Evolutionary conservation across 768 basidiomycete species (phyloP).

Genomic region (Agrocybe chaxingu): DNA sequence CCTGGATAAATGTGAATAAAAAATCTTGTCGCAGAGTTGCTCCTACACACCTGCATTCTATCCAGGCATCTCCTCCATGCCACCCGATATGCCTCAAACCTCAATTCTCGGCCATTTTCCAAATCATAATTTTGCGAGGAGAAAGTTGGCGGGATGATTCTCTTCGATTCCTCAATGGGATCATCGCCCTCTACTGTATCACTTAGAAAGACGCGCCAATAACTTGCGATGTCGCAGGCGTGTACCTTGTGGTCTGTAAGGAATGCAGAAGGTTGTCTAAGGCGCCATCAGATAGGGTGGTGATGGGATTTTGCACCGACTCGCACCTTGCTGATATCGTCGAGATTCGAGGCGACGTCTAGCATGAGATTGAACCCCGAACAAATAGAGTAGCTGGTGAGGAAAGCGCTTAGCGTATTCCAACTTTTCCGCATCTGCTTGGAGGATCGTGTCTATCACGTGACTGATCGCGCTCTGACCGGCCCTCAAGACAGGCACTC

Average conservation of each 20-base stretch:
- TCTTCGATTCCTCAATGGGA: neutral
- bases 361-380: conserved; percentile 1
- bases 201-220: neutral
- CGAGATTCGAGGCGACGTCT: conserved; percentile 8
- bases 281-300: too few species aligned
- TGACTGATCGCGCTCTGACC: too few species aligned
- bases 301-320: neutral
- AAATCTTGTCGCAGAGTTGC: neutral
- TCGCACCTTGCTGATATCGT: conserved; percentile 14
- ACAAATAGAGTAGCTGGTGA: neutral
- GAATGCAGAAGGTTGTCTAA: conserved; percentile 16
- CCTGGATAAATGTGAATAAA: conserved; percentile 25
- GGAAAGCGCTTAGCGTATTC: neutral
- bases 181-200: neutral
- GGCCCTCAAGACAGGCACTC: too few species aligned
- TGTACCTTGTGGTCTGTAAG: conserved; percentile 10
- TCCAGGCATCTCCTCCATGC: conserved; percentile 61
- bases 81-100: conserved; percentile 49
- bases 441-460: too few species aligned
- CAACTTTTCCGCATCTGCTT: too few species aligned
- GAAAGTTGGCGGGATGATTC: neutral
- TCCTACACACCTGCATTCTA: conserved; percentile 46
- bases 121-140: conserved; percentile 9
- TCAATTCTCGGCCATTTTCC: conserved; percentile 12
- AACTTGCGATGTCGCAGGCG: neutral